Evolutionary conservation across 1,284 basidiomycete species (phyloP).

Genomic region (Puccinia brachypodii): DNA sequence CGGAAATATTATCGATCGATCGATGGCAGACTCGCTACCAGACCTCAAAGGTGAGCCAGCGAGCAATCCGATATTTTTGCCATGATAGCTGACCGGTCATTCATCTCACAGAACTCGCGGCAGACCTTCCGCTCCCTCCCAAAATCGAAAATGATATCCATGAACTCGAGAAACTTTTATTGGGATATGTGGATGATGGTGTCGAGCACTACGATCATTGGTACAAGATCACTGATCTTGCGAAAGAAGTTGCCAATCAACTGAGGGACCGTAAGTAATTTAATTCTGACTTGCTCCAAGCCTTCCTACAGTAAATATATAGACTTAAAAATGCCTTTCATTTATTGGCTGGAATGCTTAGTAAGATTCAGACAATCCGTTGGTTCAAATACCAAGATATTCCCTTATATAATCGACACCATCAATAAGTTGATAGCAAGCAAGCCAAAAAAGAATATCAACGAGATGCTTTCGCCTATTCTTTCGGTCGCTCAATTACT

Average conservation of each 20-base stretch:
- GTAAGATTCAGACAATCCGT: conserved; percentile 36
- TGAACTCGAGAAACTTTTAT: conserved; percentile 1
- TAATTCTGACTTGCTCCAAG: background rate
- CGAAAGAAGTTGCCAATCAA: conserved; percentile 23
- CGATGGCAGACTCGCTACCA: background rate
- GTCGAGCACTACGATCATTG: background rate
- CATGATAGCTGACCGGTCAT: background rate
- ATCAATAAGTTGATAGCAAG: conserved; percentile 6
- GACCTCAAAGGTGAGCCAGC: background rate
- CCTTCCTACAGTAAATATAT: background rate
- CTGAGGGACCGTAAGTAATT: conserved; percentile 31
- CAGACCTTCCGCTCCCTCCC: conserved; percentile 22
- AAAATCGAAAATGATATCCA: conserved; percentile 4
- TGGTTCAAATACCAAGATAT: conserved; percentile 30
- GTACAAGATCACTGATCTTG: background rate
- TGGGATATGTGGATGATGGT: background rate
- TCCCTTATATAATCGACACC: conserved; percentile 3
- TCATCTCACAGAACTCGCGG: conserved; percentile 3
- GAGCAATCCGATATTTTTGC: background rate
- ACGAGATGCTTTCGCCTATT: conserved; percentile 11
- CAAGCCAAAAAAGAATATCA: background rate
- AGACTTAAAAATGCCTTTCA: background rate
- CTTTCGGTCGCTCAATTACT: conserved; percentile 8
- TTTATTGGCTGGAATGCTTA: background rate
- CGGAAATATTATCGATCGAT: too few relatives aligned